Percentiles rank a stretch among this genome's conserved stretches.
These are phyloP conservation scores for Xylaria telfairii DNA, from an alignment of 495 filamentous ascomycete genomes.

Conservation along the genomic window DNA sequence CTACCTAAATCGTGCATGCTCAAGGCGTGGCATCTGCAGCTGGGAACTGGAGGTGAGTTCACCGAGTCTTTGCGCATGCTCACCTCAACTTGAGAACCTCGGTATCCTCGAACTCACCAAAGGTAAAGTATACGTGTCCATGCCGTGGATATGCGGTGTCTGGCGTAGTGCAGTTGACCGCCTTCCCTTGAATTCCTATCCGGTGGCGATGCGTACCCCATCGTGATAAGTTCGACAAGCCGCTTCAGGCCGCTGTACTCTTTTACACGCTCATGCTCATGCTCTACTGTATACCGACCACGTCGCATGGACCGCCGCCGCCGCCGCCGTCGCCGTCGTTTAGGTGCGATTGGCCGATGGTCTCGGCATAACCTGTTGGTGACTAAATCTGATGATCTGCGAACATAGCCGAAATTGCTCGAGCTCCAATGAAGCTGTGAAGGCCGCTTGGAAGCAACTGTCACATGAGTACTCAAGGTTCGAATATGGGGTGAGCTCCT, in stretches of 20 bases:
- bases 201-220: slow-evolving; percentile 1
- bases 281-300: neutral
- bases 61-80: slow-evolving; percentile 26
- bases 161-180: slow-evolving; percentile 17
- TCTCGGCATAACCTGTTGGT: slow-evolving; percentile 8
- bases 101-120: neutral
- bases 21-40: slow-evolving; percentile 21
- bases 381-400: neutral
- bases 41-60: slow-evolving; percentile 26
- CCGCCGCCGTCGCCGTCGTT: too few relatives aligned
- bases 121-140: neutral
- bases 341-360: slow-evolving; percentile 8
- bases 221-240: neutral
- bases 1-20: slow-evolving; percentile 13
- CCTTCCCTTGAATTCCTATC: slow-evolving; percentile 6
- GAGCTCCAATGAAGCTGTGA: slow-evolving; percentile 20
- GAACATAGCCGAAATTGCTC: slow-evolving; percentile 9
- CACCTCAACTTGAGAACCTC: slow-evolving; percentile 2
- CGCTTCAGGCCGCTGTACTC: slow-evolving; percentile 9
- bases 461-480: slow-evolving; percentile 15
- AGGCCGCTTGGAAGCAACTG: neutral
- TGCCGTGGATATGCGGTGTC: slow-evolving; percentile 21
- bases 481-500: neutral
- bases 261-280: too few relatives aligned
- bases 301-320: slow-evolving; percentile 6